phyloP scores from a whole-genome alignment of 2,329 filamentous ascomycete genomes.

The Penicillium sp. region DNA sequence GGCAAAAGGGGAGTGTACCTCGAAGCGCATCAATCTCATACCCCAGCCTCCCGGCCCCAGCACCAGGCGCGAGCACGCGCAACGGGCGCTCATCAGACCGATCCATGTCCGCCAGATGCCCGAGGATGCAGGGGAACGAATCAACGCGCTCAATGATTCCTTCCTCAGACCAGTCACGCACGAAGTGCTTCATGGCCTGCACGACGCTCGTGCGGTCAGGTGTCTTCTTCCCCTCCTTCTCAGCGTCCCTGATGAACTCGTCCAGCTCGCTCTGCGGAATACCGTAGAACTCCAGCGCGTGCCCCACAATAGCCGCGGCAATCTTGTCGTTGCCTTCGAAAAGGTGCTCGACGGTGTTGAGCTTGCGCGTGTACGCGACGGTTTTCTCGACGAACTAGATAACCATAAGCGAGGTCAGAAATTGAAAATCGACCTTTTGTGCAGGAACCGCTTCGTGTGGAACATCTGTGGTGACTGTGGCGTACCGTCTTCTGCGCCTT shows the following conservation, averaged over 20 bases:
- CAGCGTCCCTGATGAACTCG: conserved; percentile 45
- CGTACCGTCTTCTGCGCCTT: conserved; percentile 26
- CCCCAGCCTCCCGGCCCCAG: conserved; percentile 58
- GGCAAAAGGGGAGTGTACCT: conserved; percentile 29
- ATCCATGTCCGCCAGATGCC: conserved; percentile 26
- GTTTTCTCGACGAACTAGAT: conserved; percentile 61
- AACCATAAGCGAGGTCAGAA: neutral
- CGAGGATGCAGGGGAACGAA: conserved; percentile 42
- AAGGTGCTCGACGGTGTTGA: conserved; percentile 50
- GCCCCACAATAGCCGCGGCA: conserved; percentile 52
- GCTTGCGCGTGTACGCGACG: conserved; percentile 62
- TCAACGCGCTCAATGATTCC: conserved; percentile 54
- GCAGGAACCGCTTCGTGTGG: too few relatives aligned
- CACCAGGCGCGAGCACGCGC: conserved; percentile 57
- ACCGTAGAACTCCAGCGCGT: conserved; percentile 54
- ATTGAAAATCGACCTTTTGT: too few relatives aligned
- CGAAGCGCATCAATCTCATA: conserved; percentile 56
- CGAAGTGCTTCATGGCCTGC: conserved; percentile 62
- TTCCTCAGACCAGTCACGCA: conserved; percentile 61
- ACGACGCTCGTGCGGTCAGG: conserved; percentile 56
- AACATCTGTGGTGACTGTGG: neutral
- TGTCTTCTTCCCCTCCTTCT: conserved; percentile 36
- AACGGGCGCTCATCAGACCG: conserved; percentile 24
- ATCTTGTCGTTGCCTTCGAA: conserved; percentile 53
- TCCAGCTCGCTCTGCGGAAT: conserved; percentile 53